Evolutionary conservation across 2,329 filamentous ascomycete species (phyloP), one percentile per base, ranked within the genome.

Genomic region (Sarocladium kiliense): DNA sequence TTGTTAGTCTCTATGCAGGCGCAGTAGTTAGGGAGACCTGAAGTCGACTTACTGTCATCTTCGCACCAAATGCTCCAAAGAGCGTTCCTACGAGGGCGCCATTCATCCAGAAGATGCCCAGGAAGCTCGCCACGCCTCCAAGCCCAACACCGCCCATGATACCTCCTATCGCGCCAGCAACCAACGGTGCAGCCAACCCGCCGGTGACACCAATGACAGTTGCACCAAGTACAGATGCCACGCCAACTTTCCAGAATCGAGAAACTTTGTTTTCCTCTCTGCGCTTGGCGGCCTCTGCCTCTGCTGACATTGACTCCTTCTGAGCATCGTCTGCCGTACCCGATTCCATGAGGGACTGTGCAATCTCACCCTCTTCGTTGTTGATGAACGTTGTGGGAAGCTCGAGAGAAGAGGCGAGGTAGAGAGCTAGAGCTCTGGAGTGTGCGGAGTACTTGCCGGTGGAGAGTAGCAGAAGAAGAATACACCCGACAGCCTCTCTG

Each of bases 191-290:
- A 1, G 92, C 92, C n/a, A 96, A 77, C 2, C 92, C 92, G 18
- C 92, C 92, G 0, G 91, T 96, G 3, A 97, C 82, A 5, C 92
- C 92, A n/a, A 97, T 92, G 1, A 96, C 75, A 0, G 89, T 89
- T 1, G 93, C 93, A 11, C 93, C 93, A 0, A 90, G 91, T 0
- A 95, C 90, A 9, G 88, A 89, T 0, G 92, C 93, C 25, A 97
- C 77, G 0, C 92, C 91, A 19, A 97, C 91, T 67, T 96, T 97
- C 89, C 90, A 96, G 67, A 88, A 88, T 9, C 91, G 78, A 19
- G 82, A 78, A 9, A 80, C 73, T 61, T 88, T 84, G 55, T 87
- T 88, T 57, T 89, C 81, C 59, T 92, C 85, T 14, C 80, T 80
- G 54, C 87, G 84, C 66, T 88, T 88, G 64, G 87, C 82, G 0